Base-by-base conservation (phyloP, 169 alveolate genomes). In the Cytauxzoon felis region DNA sequence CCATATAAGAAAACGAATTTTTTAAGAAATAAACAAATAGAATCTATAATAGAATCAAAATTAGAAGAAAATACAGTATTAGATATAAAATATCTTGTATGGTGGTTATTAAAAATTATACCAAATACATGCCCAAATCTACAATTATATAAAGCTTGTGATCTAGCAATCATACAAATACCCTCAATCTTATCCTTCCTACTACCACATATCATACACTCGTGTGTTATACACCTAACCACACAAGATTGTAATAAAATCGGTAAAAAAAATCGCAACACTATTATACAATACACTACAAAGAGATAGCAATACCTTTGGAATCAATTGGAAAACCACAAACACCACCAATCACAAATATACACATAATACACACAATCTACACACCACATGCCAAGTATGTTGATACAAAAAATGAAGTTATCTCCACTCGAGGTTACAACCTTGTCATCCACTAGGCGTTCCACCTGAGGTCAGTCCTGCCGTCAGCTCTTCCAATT, bases 101-200 rank as follows among this genome's bases (percentile, higher is more conserved):
- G 81, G 81, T 68, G 81, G 81, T 50, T 68, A 18, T 64, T 68
- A 54, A 56, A 59, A 49, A 68, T 68, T 70, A 21, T 68, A 24
- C 81, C 81, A n/a, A 16, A 11, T 30, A 4, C 81, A 5, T 57
- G 81, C 52, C 63, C 61, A 5, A 5, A 43, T 4, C 73, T 68
- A 29, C 51, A 62, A 4, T 65, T 68, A n/a, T 68, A 58, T 43
- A 16, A 65, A 11, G 70, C 73, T n/a, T 68, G 81, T 41, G 81
- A 68, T 58, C 43, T 68, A 32, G 81, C 73, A 5, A 68, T 68
- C 75, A 51, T 56, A 19, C 40, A 59, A 47, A 68, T 68, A 0
- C 81, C 81, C 16, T 43, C 70, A 18, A 65, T 68, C 19, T 34
- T 59, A 47, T 27, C 81, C 30, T 59, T 41, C 64, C 64, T 68